Base-by-base conservation (phyloP, 306 rosid genomes). In the Crotalaria pallida region DNA sequence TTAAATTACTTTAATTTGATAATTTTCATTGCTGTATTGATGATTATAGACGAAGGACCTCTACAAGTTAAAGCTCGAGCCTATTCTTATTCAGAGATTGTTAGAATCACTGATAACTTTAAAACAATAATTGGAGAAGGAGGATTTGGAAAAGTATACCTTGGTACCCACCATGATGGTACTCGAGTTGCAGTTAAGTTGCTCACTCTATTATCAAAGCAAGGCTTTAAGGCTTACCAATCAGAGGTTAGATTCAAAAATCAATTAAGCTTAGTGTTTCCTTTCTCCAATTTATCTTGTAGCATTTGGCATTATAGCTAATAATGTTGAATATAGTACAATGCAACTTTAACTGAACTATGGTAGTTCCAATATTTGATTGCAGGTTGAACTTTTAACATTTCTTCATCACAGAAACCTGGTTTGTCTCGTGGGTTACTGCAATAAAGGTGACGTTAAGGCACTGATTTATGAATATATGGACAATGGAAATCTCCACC, bases 381-480 rank as follows among this genome's bases (percentile, higher is more conserved):
- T 65, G 49, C 80, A 87, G 89, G 88, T 63, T 26, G 44, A 77
- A 9, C 71, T 87, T 48, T 77, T 84, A n/a, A 58, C 73, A 69
- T 33, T 73, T 60, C 79, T 87, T 73, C 85, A 87, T 58, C 86
- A 87, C 7, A 82, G 77, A 80, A 82, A 82, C 47, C 73, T 82
- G 65, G 82, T 82, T 7, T 63, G 82, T 56, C 83, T 77, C 18
- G 38, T 77, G 15, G 81, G 84, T 13, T 79, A 76, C 12, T 79
- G 80, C 58, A 58, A 78, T 0, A 81, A 84, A 66, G 80, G 72
- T 31, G 71, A 73, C 26, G 65, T 76, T 15, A 66, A 51, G 45
- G 82, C 69, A 3, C 62, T 81, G 50, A 18, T 84, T 38, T 81
- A 77, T 26, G 83, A 81, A 69, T 78, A 66, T 34, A 77, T 72